Evolutionary conservation across 345 rosid species (phyloP).

Genomic region (Citrus maxima): DNA sequence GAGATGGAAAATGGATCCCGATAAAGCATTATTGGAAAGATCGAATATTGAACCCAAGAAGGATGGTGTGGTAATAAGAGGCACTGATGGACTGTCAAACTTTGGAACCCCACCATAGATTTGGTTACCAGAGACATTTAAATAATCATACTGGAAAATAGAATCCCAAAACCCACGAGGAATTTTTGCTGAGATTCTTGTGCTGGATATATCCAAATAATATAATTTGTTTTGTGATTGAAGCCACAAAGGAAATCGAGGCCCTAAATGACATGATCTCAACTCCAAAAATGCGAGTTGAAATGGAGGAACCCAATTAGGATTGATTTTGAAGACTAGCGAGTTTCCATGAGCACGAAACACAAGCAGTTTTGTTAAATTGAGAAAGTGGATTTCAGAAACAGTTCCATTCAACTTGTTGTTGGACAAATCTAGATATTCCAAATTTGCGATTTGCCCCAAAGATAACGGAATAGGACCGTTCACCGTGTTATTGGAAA

Average conservation of each 20-base stretch:
- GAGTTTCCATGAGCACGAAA: neutral
- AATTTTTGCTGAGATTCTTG: constrained; percentile 19
- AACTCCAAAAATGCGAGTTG: neutral
- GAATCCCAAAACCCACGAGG: no score
- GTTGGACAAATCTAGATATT: neutral
- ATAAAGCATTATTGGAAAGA: no score
- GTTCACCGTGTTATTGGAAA: neutral
- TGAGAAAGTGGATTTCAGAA: neutral
- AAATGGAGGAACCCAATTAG: constrained; percentile 21
- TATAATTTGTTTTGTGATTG: neutral
- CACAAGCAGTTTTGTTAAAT: neutral
- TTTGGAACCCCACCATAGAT: no score
- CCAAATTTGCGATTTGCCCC: neutral
- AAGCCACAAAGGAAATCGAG: constrained; percentile 26
- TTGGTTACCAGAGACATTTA: no score
- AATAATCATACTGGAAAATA: no score
- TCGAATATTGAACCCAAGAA: no score
- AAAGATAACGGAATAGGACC: neutral
- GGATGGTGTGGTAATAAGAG: no score
- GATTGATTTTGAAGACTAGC: neutral
- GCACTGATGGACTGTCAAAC: no score
- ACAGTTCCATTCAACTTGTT: neutral
- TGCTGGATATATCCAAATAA: constrained; percentile 16
- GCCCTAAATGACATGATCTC: constrained; percentile 25
- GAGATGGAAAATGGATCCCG: no score